These are phyloP conservation scores for Populus euphratica DNA, from an alignment of 345 rosid species.

Conservation along the genomic window DNA sequence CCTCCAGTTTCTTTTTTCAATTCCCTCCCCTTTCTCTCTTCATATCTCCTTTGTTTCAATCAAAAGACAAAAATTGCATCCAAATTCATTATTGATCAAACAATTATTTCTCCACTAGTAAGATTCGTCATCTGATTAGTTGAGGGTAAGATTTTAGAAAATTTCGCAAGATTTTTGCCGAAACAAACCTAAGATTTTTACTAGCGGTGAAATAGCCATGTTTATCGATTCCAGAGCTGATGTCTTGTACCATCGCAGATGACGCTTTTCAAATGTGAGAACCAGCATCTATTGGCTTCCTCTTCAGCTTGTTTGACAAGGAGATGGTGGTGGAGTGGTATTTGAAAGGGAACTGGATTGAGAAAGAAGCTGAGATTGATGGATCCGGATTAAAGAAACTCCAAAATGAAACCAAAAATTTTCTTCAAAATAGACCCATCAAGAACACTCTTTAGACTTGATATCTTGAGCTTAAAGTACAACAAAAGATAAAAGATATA, in stretches of 20 bases:
- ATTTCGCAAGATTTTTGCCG: no score
- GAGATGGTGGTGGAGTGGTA: slow-evolving; percentile 38
- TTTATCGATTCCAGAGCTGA: slow-evolving; percentile 60
- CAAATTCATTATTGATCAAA: no score
- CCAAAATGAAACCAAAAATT: fast-evolving
- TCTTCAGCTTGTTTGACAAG: slow-evolving; percentile 52
- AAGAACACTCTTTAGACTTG: fast-evolving
- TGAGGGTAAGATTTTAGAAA: no score
- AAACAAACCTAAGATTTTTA: neutral
- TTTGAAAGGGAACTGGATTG: slow-evolving; percentile 47
- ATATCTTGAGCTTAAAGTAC: no score
- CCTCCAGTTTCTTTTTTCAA: no score
- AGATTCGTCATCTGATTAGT: no score
- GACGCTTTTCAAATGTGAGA: slow-evolving; percentile 42
- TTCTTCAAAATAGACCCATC: no score
- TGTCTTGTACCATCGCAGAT: slow-evolving; percentile 50
- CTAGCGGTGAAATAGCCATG: slow-evolving; percentile 48
- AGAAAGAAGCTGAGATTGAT: slow-evolving; percentile 40
- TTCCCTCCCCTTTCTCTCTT: no score
- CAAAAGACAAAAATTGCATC: no score
- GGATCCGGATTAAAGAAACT: no score
- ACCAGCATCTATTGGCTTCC: slow-evolving; percentile 24
- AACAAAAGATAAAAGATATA: fast-evolving
- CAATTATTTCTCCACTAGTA: no score
- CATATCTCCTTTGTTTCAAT: no score